Evolutionary conservation across 441 rosid genomes (phyloP), one percentile per base, ranked within the genome.

Genomic region (Adansonia gregorii): DNA sequence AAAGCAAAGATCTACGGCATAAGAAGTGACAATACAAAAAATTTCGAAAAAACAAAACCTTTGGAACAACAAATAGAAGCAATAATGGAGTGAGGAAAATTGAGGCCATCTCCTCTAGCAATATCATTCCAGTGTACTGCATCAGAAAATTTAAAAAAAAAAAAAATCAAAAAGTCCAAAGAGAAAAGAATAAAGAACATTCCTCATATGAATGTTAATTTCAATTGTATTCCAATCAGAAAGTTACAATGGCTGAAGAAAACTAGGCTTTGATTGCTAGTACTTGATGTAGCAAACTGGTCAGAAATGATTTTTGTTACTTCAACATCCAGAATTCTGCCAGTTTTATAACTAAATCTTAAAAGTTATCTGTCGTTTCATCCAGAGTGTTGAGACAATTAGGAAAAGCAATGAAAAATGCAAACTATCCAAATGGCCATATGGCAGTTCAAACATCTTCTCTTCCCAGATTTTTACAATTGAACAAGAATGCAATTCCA

Each of bases 81-180:
- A 97, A 81, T 78, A 89, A 88, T 8, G 99, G 98, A 56, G 99
- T 97, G 79, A 97, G 92, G 87, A 97, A 94, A 78, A 97, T 94
- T 3, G 98, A 97, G 48, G 97, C 92, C 89, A 94, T 94, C 89
- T 97, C 99, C 86, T 97, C 99, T 4, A 97, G 88, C 78, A 97
- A 79, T 96, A 97, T 92, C 97, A 91, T 94, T 81, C 94, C 97
- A 82, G 97, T 91, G 76, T 94, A 97, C 99, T 97, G 84, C 90
- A 89, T 66, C 49, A 66, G 24, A 75, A 51, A 67, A 20, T 11
- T 20, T 19, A 31, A 45, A 71, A 63, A 66, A 74, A 51, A 14
- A 43, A 35, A 58, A 49, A 60, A 19, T 59, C 41, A 80, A 75
- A 56, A 71, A 58, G 17, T 55, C 48, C 4, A 45, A 35, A 70